These are phyloP conservation scores for Solanum ahanhuiri DNA, from an alignment of 257 asterid species.

Conservation along the genomic window DNA sequence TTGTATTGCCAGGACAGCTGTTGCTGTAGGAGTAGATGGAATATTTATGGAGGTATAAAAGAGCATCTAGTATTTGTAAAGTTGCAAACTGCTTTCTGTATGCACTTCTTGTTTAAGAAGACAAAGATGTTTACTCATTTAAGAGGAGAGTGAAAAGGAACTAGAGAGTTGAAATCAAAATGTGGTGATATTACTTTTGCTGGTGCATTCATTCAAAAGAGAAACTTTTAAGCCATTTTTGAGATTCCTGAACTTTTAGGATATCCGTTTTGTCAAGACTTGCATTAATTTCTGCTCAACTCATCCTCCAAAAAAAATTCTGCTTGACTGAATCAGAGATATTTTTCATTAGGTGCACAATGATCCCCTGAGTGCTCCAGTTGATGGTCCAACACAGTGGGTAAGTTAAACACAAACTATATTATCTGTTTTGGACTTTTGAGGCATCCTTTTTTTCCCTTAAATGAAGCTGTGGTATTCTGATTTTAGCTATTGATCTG, in stretches of 20 bases:
- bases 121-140: not conserved
- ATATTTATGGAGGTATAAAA: conserved; percentile 88
- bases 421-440: not conserved
- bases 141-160: not conserved
- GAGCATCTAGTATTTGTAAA: not conserved
- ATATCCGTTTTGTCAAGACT: not conserved
- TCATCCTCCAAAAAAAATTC: not conserved
- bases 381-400: conserved; percentile 99
- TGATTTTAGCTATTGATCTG: not conserved
- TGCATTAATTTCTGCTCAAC: not conserved
- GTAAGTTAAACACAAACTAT: conserved; percentile 27
- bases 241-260: not conserved
- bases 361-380: conserved; percentile 84
- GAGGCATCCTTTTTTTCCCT: not conserved
- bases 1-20: conserved; percentile 96
- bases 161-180: not conserved
- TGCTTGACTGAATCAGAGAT: not conserved
- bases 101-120: not conserved
- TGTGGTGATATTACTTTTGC: not conserved
- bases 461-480: not conserved
- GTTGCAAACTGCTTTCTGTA: not conserved
- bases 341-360: conserved; percentile 59
- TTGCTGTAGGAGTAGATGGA: conserved; percentile 93
- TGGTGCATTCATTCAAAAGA: not conserved
- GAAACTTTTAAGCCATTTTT: not conserved